Evolutionary conservation across 2,329 filamentous ascomycete species (phyloP).

Genomic region (Colletotrichum orchidophilum): DNA sequence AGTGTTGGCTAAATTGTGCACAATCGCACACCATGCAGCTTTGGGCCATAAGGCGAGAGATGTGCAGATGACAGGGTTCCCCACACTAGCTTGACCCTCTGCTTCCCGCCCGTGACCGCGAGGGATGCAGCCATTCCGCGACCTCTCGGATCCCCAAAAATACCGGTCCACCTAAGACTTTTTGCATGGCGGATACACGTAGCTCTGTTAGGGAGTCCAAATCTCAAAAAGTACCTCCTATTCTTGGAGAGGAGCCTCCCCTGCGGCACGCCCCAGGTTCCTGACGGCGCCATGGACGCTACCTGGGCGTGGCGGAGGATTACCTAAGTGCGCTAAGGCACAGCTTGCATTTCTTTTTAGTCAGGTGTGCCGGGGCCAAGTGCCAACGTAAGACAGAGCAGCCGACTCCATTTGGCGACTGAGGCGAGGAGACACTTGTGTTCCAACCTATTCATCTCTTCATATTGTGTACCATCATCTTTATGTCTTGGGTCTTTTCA

Average conservation of each 20-base stretch:
- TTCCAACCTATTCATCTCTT: not conserved
- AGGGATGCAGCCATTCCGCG: slow-evolving; percentile 11
- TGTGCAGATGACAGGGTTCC: slow-evolving; percentile 21
- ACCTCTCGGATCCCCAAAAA: not conserved
- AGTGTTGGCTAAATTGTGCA: not conserved
- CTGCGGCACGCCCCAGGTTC: not conserved
- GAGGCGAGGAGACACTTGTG: not conserved
- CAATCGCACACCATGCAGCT: too few species aligned
- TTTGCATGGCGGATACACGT: fast-evolving
- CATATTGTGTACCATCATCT: not conserved
- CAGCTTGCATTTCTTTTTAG: slow-evolving; percentile 10
- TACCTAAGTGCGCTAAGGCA: slow-evolving; percentile 24
- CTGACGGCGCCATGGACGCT: not conserved
- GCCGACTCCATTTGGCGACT: not conserved
- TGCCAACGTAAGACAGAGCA: not conserved
- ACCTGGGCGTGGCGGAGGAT: not conserved
- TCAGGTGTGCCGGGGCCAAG: slow-evolving; percentile 22
- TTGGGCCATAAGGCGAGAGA: not conserved
- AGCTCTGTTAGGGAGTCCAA: not conserved
- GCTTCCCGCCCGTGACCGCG: slow-evolving; percentile 20
- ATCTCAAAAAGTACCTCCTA: not conserved
- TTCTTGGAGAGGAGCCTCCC: not conserved
- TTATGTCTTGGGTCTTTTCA: too few species aligned
- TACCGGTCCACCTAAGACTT: not conserved
- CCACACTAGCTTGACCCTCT: slow-evolving; percentile 16